A percentile compares a stretch with the other conserved stretches of the same genome.
phyloP scores from a whole-genome alignment of 1,284 basidiomycete genomes.

The Gymnopus androsaceus region DNA sequence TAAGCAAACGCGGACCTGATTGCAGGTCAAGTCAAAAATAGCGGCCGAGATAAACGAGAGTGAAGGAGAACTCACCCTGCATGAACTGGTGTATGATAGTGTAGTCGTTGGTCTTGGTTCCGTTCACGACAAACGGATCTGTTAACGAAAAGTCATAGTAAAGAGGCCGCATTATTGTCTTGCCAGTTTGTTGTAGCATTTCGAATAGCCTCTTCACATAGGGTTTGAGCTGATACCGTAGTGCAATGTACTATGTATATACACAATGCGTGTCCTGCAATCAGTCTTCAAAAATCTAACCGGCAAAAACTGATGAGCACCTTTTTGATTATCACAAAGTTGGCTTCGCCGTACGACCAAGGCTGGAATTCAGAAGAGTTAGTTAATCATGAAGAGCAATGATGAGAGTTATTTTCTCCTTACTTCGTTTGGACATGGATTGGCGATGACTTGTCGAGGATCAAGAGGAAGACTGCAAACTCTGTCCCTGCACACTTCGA shows the following conservation, averaged over 20 bases:
- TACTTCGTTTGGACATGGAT: constrained; percentile 42
- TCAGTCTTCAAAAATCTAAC: too few relatives aligned
- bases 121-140: constrained; percentile 33
- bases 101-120: constrained; percentile 36
- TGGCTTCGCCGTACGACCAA: constrained; percentile 43
- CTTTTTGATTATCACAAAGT: constrained; percentile 41
- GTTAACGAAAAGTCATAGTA: constrained; percentile 40
- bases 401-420: background rate
- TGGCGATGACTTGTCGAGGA: constrained; percentile 30
- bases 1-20: constrained; percentile 36
- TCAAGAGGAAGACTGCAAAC: constrained; percentile 31
- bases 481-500: constrained; percentile 26
- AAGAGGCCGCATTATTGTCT: constrained; percentile 38
- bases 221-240: constrained; percentile 39
- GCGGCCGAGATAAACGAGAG: background rate
- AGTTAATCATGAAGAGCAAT: background rate
- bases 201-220: constrained; percentile 40
- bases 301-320: too few relatives aligned
- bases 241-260: constrained; percentile 36
- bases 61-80: constrained; percentile 32
- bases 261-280: too few relatives aligned
- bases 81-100: constrained; percentile 39
- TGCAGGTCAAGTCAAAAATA: background rate
- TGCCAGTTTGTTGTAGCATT: constrained; percentile 36
- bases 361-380: constrained; percentile 27